These are phyloP conservation scores for Sugiyamaella japonica DNA, from an alignment of 1,139 yeast genomes.

Conservation along the genomic window DNA sequence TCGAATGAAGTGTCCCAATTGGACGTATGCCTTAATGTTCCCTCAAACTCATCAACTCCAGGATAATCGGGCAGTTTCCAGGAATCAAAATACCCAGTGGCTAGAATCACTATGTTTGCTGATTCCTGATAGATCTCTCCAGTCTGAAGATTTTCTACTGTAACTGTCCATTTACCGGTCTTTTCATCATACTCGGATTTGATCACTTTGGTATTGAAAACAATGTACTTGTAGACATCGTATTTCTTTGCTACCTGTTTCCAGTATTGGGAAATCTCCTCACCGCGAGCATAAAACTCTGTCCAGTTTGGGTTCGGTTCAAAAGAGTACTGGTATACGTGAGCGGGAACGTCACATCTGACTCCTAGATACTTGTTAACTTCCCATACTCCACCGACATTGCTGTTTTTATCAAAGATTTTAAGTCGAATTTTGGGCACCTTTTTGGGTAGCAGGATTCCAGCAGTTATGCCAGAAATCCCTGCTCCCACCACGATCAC, in stretches of 20 bases:
- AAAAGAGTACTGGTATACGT: constrained; percentile 49
- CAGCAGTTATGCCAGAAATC: constrained; percentile 45
- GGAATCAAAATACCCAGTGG: constrained; percentile 39
- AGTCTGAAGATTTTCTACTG: constrained; percentile 27
- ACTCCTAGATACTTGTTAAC: constrained; percentile 52
- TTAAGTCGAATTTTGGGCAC: constrained; percentile 32
- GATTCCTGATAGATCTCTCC: constrained; percentile 30
- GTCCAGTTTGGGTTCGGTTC: constrained; percentile 41
- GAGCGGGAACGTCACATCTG: constrained; percentile 53
- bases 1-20: constrained; percentile 37
- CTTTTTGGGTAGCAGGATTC: constrained; percentile 23
- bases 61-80: constrained; percentile 28
- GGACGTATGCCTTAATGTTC: constrained; percentile 48
- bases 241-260: constrained; percentile 44
- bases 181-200: constrained; percentile 40
- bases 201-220: constrained; percentile 40
- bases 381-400: constrained; percentile 57
- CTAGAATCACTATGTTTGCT: constrained; percentile 44
- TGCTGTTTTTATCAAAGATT: constrained; percentile 48
- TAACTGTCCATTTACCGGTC: constrained; percentile 43
- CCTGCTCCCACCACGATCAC: constrained; percentile 52
- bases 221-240: constrained; percentile 39
- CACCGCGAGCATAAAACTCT: constrained; percentile 47
- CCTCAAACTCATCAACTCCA: constrained; percentile 44
- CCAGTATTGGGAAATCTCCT: constrained; percentile 51